phyloP scores from a whole-genome alignment of 192 early-diverging fungal genomes.

The Podila horticola region DNA sequence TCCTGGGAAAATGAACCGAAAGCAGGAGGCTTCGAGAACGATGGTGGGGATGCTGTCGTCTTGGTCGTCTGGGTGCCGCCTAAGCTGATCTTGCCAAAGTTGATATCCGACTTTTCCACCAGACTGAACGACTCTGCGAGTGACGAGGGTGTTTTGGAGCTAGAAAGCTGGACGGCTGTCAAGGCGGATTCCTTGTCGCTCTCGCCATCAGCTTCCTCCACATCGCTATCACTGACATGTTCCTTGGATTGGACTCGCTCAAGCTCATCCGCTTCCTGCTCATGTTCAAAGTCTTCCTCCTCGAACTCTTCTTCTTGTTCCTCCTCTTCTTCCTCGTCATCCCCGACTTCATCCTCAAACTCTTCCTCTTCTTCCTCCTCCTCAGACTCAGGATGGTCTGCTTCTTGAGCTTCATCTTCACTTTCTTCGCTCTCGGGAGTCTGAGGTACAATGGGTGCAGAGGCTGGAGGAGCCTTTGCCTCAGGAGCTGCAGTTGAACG shows the following conservation, averaged over 20 bases:
- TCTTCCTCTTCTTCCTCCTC: slow-evolving; percentile 7
- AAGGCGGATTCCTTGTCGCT: slow-evolving; percentile 49
- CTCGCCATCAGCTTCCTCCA: slow-evolving; percentile 6
- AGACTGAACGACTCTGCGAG: slow-evolving; percentile 22
- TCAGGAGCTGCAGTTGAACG: not conserved
- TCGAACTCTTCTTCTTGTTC: slow-evolving; percentile 13
- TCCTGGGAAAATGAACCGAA: slow-evolving; percentile 6
- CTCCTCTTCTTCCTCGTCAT: not conserved
- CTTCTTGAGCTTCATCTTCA: slow-evolving; percentile 1
- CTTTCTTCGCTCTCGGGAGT: slow-evolving; percentile 4
- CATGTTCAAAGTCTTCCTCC: slow-evolving; percentile 2
- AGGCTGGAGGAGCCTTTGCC: not conserved
- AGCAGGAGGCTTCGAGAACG: not conserved
- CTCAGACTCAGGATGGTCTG: not conserved
- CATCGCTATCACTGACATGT: not conserved
- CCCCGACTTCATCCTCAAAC: not conserved
- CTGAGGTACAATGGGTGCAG: not conserved
- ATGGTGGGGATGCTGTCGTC: not conserved
- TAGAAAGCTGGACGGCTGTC: slow-evolving; percentile 20
- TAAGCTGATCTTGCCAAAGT: slow-evolving; percentile 9
- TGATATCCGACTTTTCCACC: slow-evolving; percentile 32
- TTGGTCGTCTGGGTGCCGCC: not conserved
- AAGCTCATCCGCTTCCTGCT: slow-evolving; percentile 1
- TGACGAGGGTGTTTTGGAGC: not conserved
- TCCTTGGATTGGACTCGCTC: not conserved